Evolutionary conservation across 371 early-diverging fungal genomes (phyloP).

Genomic region (Mortierella sp.): DNA sequence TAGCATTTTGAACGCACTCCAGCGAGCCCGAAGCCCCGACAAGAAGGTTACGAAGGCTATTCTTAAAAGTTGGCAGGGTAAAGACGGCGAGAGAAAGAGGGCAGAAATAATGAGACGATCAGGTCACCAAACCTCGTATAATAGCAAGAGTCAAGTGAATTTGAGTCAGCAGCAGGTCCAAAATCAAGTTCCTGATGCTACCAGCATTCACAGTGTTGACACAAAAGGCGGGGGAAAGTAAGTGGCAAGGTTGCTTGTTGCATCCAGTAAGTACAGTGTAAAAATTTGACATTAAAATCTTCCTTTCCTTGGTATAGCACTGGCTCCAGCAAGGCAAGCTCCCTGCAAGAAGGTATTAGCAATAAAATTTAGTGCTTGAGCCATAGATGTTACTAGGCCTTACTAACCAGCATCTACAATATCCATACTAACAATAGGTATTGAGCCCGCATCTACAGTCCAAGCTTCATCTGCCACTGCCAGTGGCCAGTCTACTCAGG

Average conservation of each 20-base stretch:
- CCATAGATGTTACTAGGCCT: too few relatives aligned
- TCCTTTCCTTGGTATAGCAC: background rate
- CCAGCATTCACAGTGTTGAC: conserved; percentile 22
- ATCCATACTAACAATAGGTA: background rate
- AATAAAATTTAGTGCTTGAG: too few relatives aligned
- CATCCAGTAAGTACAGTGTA: background rate
- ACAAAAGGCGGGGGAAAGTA: conserved; percentile 23
- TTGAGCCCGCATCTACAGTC: conserved; percentile 6
- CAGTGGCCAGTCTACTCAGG: conserved; percentile 9
- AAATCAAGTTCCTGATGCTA: conserved; percentile 18
- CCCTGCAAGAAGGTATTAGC: conserved; percentile 30
- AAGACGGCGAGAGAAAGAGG: conserved; percentile 40
- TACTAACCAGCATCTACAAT: background rate
- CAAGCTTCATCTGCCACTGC: conserved; percentile 5
- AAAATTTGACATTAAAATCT: background rate
- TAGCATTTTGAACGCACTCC: conserved; percentile 29
- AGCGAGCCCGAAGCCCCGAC: conserved; percentile 35
- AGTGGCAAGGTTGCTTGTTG: conserved; percentile 4
- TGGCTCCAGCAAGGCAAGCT: conserved; percentile 35
- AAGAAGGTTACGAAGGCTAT: conserved; percentile 40
- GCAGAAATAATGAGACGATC: conserved; percentile 23
- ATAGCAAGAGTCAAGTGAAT: conserved; percentile 26
- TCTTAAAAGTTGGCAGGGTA: conserved; percentile 46
- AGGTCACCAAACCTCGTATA: background rate
- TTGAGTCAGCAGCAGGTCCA: too few relatives aligned